Evolutionary conservation across 495 filamentous ascomycete species (phyloP).

Genomic region (Amphirosellinia nigrospora): DNA sequence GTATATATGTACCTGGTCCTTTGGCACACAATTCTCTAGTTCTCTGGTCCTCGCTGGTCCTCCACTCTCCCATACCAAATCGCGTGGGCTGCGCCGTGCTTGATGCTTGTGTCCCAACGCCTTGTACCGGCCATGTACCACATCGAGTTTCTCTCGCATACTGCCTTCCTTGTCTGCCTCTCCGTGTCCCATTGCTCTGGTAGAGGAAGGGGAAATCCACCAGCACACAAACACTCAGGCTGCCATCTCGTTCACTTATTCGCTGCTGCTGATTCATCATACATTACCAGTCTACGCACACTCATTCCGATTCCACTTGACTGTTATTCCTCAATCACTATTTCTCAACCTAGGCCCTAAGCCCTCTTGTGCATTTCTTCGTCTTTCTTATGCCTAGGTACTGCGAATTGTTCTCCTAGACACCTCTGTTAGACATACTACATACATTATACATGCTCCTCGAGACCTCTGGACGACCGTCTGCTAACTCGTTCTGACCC

Average conservation of each 20-base stretch:
- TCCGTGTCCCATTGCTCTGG: constrained; percentile 16
- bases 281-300: constrained; percentile 18
- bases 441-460: constrained; percentile 22
- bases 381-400: constrained; percentile 15
- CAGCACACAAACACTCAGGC: constrained; percentile 14
- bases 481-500: constrained; percentile 19
- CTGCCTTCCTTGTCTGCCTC: constrained; percentile 17
- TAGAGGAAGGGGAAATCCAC: constrained; percentile 18
- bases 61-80: constrained; percentile 24
- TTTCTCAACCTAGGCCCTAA: constrained; percentile 2
- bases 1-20: constrained; percentile 21
- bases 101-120: constrained; percentile 23
- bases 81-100: constrained; percentile 30
- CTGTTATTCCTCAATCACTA: background rate
- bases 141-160: constrained; percentile 1
- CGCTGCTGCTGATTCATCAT: constrained; percentile 25
- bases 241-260: constrained; percentile 21
- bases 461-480: constrained; percentile 3
- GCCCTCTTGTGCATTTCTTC: constrained; percentile 11
- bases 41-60: constrained; percentile 12
- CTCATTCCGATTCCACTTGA: constrained; percentile 19
- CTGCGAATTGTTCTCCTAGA: background rate
- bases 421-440: constrained; percentile 5
- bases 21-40: constrained; percentile 19
- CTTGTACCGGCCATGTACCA: constrained; percentile 28